Base-by-base conservation (phyloP, 1,139 yeast species). In the Wickerhamomyces sp. region DNA sequence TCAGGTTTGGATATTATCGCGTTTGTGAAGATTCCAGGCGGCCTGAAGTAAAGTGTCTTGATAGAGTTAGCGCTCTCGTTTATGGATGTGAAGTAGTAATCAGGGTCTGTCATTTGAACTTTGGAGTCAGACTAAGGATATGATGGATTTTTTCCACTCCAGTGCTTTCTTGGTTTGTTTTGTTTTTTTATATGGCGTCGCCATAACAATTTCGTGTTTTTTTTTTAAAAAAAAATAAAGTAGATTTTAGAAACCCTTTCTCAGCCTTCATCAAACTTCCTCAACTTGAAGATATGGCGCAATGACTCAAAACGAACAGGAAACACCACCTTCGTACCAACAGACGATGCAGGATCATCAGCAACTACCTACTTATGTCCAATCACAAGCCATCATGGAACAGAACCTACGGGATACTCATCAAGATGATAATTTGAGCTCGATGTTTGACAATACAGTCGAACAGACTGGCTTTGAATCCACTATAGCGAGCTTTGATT, bases 21-120 rank as follows among this genome's bases (percentile, higher is more conserved):
- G 49, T 79, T 79, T 26, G 86, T 75, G 57, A 80, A 81, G 23
- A 75, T 68, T 2, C 85, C 84, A 0, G 83, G 72, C 0, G 68
- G 62, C 3, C 65, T 54, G 49, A 77, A 77, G 36, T 69, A 57
- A 9, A 68, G 61, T 3, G 64, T 53, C 28, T 49, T 51, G 26
- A 52, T 57, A 7, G 59, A 62, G 38, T 52, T 48, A 1, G 61
- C 51, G 20, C 45, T 42, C 21, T 40, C 47, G 37, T 39, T 46
- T 32, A 42, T 47, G 30, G 38, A 44, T 16, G 24, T 45, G 17
- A 46, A 31, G 11, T 38, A 37, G 9, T 36, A 31, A 2, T 35
- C 37, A 9, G 51, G 27, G 7, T 42, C 44, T n/a, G 41, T 16
- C 47, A 42, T 45, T 9, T 16, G 7, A 7, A 4, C 16, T 23